phyloP scores from a whole-genome alignment of 2,329 filamentous ascomycete species.

The Microdochium bolleyi region DNA sequence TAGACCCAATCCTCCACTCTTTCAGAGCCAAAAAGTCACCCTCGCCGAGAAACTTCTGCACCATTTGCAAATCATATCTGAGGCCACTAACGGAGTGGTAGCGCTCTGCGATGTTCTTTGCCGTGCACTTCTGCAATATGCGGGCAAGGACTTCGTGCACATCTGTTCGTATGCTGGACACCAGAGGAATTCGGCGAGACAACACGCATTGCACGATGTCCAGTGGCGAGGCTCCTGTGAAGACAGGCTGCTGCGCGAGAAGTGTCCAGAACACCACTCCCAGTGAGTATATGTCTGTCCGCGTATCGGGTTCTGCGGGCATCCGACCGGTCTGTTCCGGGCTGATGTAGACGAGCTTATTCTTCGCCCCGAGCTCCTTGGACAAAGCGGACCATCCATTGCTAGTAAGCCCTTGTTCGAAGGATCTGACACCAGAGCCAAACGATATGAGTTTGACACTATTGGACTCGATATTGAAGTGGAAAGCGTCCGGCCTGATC shows the following conservation, averaged over 20 bases:
- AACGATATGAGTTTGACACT: conserved; percentile 76
- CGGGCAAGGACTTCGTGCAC: conserved; percentile 74
- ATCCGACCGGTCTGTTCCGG: conserved; percentile 92
- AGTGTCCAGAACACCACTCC: conserved; percentile 86
- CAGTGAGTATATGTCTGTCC: conserved; percentile 89
- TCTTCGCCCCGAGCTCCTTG: conserved; percentile 75
- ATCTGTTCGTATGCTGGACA: conserved; percentile 72
- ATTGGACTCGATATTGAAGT: conserved; percentile 66
- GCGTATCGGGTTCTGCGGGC: conserved; percentile 82
- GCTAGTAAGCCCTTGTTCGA: conserved; percentile 81
- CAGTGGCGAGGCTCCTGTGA: conserved; percentile 70
- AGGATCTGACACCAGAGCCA: conserved; percentile 78
- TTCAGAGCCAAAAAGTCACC: conserved; percentile 66
- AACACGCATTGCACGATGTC: conserved; percentile 90
- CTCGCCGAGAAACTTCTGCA: conserved; percentile 66
- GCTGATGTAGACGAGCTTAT: conserved; percentile 86
- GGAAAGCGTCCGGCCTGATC: conserved; percentile 83
- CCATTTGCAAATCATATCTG: conserved; percentile 68
- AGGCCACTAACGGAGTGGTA: conserved; percentile 87
- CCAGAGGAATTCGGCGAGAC: conserved; percentile 66
- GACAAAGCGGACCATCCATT: conserved; percentile 81
- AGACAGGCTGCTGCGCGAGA: conserved; percentile 71
- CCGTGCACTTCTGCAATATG: conserved; percentile 87
- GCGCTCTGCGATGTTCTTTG: conserved; percentile 77
- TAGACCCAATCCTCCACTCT: conserved; percentile 69